These are phyloP conservation scores for Setaria italica DNA, from an alignment of 202 grass and related monocot genomes.

Conservation along the genomic window DNA sequence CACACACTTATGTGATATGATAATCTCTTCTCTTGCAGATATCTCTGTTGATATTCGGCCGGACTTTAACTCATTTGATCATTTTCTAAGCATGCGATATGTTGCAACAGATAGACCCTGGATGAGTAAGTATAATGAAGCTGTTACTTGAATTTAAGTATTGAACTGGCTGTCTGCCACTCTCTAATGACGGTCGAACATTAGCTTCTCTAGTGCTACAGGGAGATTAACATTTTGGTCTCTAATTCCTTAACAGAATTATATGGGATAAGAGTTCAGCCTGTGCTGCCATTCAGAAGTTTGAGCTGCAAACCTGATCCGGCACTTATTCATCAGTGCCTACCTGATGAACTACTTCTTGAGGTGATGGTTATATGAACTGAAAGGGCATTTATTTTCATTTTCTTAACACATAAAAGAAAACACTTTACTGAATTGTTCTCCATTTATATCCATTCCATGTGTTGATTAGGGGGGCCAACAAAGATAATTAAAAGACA, in stretches of 20 bases:
- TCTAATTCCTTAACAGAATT: conserved; percentile 63
- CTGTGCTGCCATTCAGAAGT: conserved; percentile 71
- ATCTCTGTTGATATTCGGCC: conserved; percentile 62
- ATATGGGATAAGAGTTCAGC: conserved; percentile 87
- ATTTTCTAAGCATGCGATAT: conserved; percentile 66
- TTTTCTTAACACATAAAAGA: background rate
- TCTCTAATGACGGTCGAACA: background rate
- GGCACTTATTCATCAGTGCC: conserved; percentile 78
- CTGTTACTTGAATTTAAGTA: background rate
- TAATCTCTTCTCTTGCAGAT: conserved; percentile 57
- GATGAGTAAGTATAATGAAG: conserved; percentile 71
- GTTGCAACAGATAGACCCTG: conserved; percentile 88
- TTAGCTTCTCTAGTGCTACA: conserved; percentile 35
- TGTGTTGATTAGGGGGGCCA: background rate
- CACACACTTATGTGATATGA: conserved; percentile 4
- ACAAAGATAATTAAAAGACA: too few species aligned
- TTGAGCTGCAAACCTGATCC: conserved; percentile 72
- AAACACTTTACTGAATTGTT: background rate
- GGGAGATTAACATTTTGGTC: conserved; percentile 34
- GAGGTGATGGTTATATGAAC: conserved; percentile 60
- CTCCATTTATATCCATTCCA: background rate
- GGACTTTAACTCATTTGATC: conserved; percentile 64
- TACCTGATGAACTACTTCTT: conserved; percentile 87
- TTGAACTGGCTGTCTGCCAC: conserved; percentile 12
- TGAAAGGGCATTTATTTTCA: background rate